Evolutionary conservation across 2,329 filamentous ascomycete genomes (phyloP).

Genomic region (Pestalotiopsis sp.): DNA sequence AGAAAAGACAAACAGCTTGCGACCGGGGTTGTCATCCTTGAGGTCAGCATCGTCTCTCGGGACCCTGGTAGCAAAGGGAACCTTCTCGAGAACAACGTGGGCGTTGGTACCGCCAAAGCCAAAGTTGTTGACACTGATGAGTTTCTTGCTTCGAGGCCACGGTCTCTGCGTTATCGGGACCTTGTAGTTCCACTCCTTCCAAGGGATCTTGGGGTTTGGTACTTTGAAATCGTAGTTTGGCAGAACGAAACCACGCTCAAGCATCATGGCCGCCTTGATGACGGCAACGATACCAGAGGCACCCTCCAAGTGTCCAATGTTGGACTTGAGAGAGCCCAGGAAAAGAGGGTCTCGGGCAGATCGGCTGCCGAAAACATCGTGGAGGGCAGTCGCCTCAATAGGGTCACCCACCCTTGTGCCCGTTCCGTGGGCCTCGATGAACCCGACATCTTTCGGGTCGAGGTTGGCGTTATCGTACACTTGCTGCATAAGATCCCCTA

Average conservation of each 20-base stretch:
- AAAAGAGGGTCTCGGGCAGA: slow-evolving; percentile 44
- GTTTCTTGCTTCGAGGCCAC: slow-evolving; percentile 51
- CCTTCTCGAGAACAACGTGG: slow-evolving; percentile 23
- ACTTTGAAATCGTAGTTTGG: slow-evolving; percentile 53
- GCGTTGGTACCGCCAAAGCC: slow-evolving; percentile 25
- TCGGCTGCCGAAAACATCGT: slow-evolving; percentile 44
- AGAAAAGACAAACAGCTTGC: slow-evolving; percentile 46
- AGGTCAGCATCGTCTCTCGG: slow-evolving; percentile 34
- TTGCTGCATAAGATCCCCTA: slow-evolving; percentile 44
- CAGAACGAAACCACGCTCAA: slow-evolving; percentile 51
- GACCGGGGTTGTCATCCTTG: slow-evolving; percentile 28
- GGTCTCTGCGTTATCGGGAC: slow-evolving; percentile 45
- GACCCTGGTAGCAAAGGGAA: slow-evolving; percentile 36
- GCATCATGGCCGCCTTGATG: slow-evolving; percentile 54
- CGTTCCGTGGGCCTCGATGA: slow-evolving; percentile 58
- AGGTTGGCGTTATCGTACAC: slow-evolving; percentile 44
- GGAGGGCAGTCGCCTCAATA: slow-evolving; percentile 53
- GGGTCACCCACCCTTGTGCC: slow-evolving; percentile 60
- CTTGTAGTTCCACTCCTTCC: slow-evolving; percentile 51
- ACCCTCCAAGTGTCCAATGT: slow-evolving; percentile 55
- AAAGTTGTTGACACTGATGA: slow-evolving; percentile 39
- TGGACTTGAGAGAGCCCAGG: slow-evolving; percentile 53
- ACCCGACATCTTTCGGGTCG: slow-evolving; percentile 40
- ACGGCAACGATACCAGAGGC: slow-evolving; percentile 53
- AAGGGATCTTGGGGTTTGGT: slow-evolving; percentile 51